A percentile compares a stretch with the other conserved stretches of the same genome.
Evolutionary conservation across 2,329 filamentous ascomycete genomes (phyloP).

Genomic region (Graphilbum fragrans): DNA sequence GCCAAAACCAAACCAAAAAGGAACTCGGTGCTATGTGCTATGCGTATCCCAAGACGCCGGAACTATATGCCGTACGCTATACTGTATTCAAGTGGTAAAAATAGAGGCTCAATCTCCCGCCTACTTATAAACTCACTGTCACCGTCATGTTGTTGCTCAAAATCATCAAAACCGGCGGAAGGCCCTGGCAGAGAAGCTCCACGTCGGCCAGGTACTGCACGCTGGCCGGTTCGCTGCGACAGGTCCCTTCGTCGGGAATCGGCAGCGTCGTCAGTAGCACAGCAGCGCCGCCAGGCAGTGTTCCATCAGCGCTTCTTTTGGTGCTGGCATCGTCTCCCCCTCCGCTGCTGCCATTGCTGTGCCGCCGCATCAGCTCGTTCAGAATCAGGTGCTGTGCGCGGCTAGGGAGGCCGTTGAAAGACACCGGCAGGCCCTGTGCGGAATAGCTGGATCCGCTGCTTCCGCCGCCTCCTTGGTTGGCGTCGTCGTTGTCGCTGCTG

Average conservation of each 20-base stretch:
- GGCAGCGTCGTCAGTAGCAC: slow-evolving; percentile 77
- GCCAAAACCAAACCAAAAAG: no score
- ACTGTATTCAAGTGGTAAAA: neutral
- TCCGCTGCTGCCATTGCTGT: slow-evolving; percentile 32
- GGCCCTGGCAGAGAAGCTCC: slow-evolving; percentile 63
- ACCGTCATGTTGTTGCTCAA: slow-evolving; percentile 87
- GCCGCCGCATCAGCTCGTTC: slow-evolving; percentile 65
- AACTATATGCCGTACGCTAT: no score
- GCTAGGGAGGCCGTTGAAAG: slow-evolving; percentile 77
- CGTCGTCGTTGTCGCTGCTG: neutral
- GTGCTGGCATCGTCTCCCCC: neutral
- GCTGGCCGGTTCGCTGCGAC: slow-evolving; percentile 55
- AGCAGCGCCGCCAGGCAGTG: slow-evolving; percentile 30
- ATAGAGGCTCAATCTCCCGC: neutral
- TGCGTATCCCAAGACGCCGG: no score
- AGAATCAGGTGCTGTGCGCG: slow-evolving; percentile 77
- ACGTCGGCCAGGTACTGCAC: slow-evolving; percentile 65
- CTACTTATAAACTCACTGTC: slow-evolving; percentile 53
- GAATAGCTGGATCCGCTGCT: slow-evolving; percentile 8
- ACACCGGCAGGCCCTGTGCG: slow-evolving; percentile 42
- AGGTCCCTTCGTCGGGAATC: slow-evolving; percentile 67
- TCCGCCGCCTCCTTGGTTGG: neutral
- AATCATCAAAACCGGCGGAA: slow-evolving; percentile 68
- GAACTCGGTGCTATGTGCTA: no score
- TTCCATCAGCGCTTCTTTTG: neutral